phyloP scores from a whole-genome alignment of 129 eudicot species.

The Gnaphalium uliginosum region DNA sequence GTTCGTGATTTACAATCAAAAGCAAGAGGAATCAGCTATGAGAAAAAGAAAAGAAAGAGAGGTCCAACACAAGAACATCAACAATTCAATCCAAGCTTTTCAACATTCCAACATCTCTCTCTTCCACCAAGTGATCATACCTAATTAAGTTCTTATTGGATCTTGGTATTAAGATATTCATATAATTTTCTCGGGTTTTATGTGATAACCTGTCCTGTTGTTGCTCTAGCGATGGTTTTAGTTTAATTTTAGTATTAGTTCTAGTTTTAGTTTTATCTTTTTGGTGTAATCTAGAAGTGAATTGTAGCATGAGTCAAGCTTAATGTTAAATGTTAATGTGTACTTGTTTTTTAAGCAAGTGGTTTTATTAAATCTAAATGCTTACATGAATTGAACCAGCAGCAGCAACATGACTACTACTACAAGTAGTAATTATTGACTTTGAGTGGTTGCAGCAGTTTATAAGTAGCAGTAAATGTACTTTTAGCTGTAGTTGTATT shows the following conservation, averaged over 20 bases:
- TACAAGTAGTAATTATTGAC: slow-evolving; percentile 29
- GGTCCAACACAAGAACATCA: slow-evolving; percentile 40
- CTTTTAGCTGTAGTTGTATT: slow-evolving; percentile 31
- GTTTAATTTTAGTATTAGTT: not conserved
- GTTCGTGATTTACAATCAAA: slow-evolving; percentile 46
- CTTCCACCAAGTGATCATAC: slow-evolving; percentile 38
- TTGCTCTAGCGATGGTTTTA: slow-evolving; percentile 16
- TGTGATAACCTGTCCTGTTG: slow-evolving; percentile 23
- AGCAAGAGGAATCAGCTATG: slow-evolving; percentile 48
- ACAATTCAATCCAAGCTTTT: slow-evolving; percentile 27
- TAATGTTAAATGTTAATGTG: slow-evolving; percentile 16
- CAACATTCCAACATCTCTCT: slow-evolving; percentile 34
- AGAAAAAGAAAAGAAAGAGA: slow-evolving; percentile 47
- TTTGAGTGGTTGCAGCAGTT: slow-evolving; percentile 36
- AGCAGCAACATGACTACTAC: slow-evolving; percentile 20
- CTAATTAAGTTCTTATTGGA: slow-evolving; percentile 22
- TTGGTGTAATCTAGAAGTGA: slow-evolving; percentile 12
- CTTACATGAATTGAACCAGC: slow-evolving; percentile 22
- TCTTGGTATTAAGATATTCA: slow-evolving; percentile 9
- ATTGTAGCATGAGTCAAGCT: slow-evolving; percentile 15
- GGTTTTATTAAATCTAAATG: slow-evolving; percentile 10
- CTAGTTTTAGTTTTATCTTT: not conserved
- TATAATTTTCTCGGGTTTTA: slow-evolving; percentile 2
- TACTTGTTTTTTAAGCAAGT: slow-evolving; percentile 7
- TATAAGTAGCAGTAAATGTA: slow-evolving; percentile 35